Conservation (phyloP, 2,329 filamentous ascomycete genomes). For the Colletotrichum musicola region DNA sequence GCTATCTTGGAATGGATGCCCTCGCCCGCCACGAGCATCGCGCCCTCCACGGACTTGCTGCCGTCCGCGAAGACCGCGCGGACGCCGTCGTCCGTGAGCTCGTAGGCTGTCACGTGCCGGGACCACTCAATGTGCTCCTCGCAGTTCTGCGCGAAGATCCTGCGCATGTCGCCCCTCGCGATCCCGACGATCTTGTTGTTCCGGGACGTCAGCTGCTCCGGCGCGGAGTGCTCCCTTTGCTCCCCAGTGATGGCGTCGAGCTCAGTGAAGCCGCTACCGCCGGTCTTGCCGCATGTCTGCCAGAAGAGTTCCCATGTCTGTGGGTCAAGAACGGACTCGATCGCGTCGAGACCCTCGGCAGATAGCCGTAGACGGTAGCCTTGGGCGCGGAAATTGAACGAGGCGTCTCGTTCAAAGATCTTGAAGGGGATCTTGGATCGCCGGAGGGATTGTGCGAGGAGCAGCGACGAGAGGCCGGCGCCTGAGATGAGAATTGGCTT, state of each 20-base stretch:
- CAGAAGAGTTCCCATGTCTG: neutral
- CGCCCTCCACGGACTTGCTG: constrained; percentile 69
- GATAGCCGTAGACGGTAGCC: neutral
- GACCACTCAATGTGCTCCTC: constrained; percentile 68
- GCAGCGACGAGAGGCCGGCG: constrained; percentile 51
- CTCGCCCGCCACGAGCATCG: constrained; percentile 71
- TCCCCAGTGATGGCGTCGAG: neutral
- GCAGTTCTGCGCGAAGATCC: constrained; percentile 67
- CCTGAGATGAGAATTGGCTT: constrained; percentile 47
- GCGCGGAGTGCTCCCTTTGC: constrained; percentile 42
- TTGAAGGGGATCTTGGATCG: constrained; percentile 53
- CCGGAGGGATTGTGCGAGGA: constrained; percentile 50
- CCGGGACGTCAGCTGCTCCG: constrained; percentile 60
- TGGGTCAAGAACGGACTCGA: neutral
- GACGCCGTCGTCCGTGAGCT: constrained; percentile 67
- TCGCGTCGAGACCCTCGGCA: neutral
- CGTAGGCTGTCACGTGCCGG: constrained; percentile 69
- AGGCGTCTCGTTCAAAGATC: constrained; percentile 63
- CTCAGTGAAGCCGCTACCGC: constrained; percentile 46
- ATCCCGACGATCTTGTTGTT: constrained; percentile 73
- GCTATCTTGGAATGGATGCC: constrained; percentile 72
- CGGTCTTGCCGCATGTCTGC: neutral
- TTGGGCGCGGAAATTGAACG: neutral
- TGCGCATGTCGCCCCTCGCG: constrained; percentile 72
- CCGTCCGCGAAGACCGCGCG: constrained; percentile 71